These are phyloP conservation scores for Nemania sp. DNA, from an alignment of 2,329 filamentous ascomycete genomes.

Conservation along the genomic window DNA sequence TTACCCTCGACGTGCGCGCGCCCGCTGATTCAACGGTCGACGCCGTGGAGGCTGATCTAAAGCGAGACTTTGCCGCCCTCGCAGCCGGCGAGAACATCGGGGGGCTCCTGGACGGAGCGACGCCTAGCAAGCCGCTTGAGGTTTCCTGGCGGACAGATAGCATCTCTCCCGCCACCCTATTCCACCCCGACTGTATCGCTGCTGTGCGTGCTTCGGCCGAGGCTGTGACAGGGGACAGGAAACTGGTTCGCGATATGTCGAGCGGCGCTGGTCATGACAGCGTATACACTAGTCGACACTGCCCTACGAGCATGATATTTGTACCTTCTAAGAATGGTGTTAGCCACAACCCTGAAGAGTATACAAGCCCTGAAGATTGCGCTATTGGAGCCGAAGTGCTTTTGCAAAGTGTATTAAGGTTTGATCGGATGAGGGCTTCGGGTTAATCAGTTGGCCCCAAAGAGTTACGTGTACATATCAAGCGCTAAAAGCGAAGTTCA, in stretches of 20 bases:
- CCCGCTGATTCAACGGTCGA: conserved; percentile 65
- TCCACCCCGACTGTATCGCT: conserved; percentile 74
- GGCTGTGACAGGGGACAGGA: conserved; percentile 66
- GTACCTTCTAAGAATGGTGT: conserved; percentile 72
- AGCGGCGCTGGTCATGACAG: conserved; percentile 62
- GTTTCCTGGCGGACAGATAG: conserved; percentile 69
- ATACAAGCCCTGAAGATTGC: conserved; percentile 69
- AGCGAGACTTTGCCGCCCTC: conserved; percentile 69
- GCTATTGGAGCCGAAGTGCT: conserved; percentile 65
- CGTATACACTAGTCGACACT: conserved; percentile 69
- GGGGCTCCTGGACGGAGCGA: conserved; percentile 54
- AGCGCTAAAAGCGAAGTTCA: neutral
- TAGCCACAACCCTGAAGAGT: conserved; percentile 73
- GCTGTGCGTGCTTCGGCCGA: conserved; percentile 71
- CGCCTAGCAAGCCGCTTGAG: conserved; percentile 40
- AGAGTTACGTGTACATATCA: neutral
- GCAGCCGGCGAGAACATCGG: conserved; percentile 67
- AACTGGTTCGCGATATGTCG: conserved; percentile 54
- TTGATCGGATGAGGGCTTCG: conserved; percentile 49
- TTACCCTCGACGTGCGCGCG: conserved; percentile 76
- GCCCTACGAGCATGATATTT: conserved; percentile 76
- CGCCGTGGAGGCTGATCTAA: conserved; percentile 67
- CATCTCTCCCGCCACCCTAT: conserved; percentile 70
- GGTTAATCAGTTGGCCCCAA: neutral
- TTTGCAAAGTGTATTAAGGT: conserved; percentile 57